A percentile compares a stretch with the other conserved stretches of the same genome.
These are phyloP conservation scores for Athelia psychrophila DNA, from an alignment of 1,284 basidiomycete genomes.

Conservation along the genomic window DNA sequence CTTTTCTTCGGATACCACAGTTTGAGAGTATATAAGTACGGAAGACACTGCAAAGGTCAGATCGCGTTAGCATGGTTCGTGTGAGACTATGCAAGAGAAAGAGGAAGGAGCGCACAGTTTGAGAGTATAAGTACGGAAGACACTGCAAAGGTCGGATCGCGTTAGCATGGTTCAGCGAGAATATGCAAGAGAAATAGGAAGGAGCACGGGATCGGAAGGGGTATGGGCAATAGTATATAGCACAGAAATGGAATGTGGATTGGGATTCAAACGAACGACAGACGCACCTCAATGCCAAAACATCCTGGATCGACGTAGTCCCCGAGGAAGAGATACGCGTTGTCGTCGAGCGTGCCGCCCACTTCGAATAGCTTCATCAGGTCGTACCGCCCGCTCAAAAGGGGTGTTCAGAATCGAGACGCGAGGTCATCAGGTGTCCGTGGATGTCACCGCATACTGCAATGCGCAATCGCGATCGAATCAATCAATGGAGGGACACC, in stretches of 20 bases:
- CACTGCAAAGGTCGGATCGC: constrained; percentile 86
- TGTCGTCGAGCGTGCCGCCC: constrained; percentile 87
- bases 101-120: too few species aligned
- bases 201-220: too few species aligned
- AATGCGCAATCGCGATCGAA: neutral
- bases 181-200: constrained; percentile 9
- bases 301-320: constrained; percentile 98
- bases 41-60: constrained; percentile 89
- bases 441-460: constrained; percentile 97
- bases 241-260: constrained; percentile 71
- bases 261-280: neutral
- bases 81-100: constrained; percentile 2
- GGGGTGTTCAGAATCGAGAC: constrained; percentile 9
- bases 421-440: constrained; percentile 87
- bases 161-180: constrained; percentile 12
- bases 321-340: constrained; percentile 93
- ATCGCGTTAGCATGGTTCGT: constrained; percentile 26
- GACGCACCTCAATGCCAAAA: constrained; percentile 91
- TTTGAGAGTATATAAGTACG: constrained; percentile 91
- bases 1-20: constrained; percentile 92
- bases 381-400: constrained; percentile 68
- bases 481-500: constrained; percentile 7
- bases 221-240: too few species aligned
- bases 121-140: too few species aligned
- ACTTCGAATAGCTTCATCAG: constrained; percentile 98